Percentiles rank a stretch among this genome's conserved stretches.
phyloP scores from a whole-genome alignment of 2,329 filamentous ascomycete genomes.

The Xylariaceae sp. region DNA sequence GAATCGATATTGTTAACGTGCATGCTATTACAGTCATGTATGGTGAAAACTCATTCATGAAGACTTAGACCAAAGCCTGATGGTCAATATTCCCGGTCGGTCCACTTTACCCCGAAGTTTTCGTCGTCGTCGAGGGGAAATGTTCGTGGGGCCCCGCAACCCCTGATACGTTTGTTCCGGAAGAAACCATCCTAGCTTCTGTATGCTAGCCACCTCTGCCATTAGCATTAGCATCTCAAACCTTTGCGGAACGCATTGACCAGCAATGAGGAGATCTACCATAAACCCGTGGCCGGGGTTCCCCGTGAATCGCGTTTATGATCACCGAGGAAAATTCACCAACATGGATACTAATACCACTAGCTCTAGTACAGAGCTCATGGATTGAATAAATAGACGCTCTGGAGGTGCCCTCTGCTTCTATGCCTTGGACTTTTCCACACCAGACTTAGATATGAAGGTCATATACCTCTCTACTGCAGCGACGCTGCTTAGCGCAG shows the following conservation, averaged over 20 bases:
- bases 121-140: background rate
- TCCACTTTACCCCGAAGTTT: conserved; percentile 13
- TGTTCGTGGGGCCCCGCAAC: conserved; percentile 15
- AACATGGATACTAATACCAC: background rate
- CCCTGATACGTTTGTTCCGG: background rate
- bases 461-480: background rate
- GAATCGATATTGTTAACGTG: too few relatives aligned
- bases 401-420: background rate
- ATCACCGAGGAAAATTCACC: too few relatives aligned
- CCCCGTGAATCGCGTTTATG: too few relatives aligned
- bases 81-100: too few relatives aligned
- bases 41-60: too few relatives aligned
- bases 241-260: conserved; percentile 4
- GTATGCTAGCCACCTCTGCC: background rate
- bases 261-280: conserved; percentile 1
- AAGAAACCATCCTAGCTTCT: background rate
- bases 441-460: conserved; percentile 5
- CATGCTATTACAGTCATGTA: too few relatives aligned
- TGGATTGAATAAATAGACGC: background rate
- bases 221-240: background rate
- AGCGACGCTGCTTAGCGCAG: background rate
- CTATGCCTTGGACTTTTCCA: background rate
- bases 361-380: background rate
- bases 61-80: too few relatives aligned
- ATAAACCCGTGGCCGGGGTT: too few relatives aligned